These are phyloP conservation scores for Tulasnella sp. DNA, from an alignment of 768 basidiomycete genomes.

Conservation along the genomic window DNA sequence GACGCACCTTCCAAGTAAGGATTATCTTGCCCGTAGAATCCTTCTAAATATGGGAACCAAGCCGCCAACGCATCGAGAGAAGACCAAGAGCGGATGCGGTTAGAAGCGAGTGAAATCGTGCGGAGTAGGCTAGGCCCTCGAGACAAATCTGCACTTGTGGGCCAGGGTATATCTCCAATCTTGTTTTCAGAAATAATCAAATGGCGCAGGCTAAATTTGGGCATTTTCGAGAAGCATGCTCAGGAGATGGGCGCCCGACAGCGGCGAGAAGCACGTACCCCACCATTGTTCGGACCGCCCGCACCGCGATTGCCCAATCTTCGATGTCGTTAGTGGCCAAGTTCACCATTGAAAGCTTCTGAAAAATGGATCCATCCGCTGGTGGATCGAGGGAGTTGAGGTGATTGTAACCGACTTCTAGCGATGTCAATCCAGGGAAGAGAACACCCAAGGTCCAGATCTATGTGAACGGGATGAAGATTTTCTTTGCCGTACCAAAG, in stretches of 20 bases:
- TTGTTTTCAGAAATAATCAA: conserved; percentile 43
- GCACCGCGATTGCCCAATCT: conserved; percentile 18
- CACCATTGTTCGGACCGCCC: conserved; percentile 23
- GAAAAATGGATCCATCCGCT: background rate
- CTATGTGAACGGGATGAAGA: conserved; percentile 41
- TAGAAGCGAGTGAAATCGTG: conserved; percentile 62
- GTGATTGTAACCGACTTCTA: conserved; percentile 72
- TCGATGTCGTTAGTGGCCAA: conserved; percentile 18
- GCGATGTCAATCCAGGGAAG: conserved; percentile 33
- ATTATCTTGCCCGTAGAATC: conserved; percentile 59
- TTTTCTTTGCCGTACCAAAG: background rate
- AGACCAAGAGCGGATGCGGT: conserved; percentile 56
- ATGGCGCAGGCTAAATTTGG: conserved; percentile 52
- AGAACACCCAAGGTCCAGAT: conserved; percentile 48
- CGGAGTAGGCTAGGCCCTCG: conserved; percentile 41
- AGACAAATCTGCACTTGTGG: conserved; percentile 31
- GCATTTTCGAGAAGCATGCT: conserved; percentile 24
- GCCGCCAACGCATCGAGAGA: conserved; percentile 59
- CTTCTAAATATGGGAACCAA: conserved; percentile 68
- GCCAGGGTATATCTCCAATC: conserved; percentile 9
- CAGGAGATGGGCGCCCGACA: background rate
- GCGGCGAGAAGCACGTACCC: conserved; percentile 28
- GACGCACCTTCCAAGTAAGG: conserved; percentile 55
- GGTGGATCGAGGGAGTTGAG: conserved; percentile 38
- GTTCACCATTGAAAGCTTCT: conserved; percentile 7